Evolutionary conservation across 1,139 yeast genomes (phyloP).

Genomic region (Suhomyces terraborum): DNA sequence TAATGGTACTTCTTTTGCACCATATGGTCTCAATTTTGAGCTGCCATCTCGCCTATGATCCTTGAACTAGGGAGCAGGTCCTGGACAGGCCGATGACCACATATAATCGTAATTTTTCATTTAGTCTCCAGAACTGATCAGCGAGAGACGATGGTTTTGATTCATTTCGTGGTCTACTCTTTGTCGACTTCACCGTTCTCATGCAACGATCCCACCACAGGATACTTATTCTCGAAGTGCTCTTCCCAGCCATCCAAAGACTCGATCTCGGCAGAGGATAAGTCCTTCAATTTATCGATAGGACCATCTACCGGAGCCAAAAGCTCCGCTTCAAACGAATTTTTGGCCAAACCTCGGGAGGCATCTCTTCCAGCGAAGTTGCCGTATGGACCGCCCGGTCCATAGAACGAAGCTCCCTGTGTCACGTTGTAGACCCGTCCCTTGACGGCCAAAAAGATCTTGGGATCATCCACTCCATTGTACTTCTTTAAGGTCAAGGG

Average conservation of each 20-base stretch:
- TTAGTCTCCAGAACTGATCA: too few species aligned
- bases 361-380: slow-evolving; percentile 98
- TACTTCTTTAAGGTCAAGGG: slow-evolving; percentile 71
- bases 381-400: slow-evolving; percentile 95
- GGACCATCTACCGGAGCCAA: slow-evolving; percentile 66
- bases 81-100: too few species aligned
- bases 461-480: slow-evolving; percentile 79
- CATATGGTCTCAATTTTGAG: too few species aligned
- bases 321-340: slow-evolving; percentile 73
- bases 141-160: too few species aligned
- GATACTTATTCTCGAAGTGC: slow-evolving; percentile 78
- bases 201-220: slow-evolving; percentile 61
- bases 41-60: too few species aligned
- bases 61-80: too few species aligned
- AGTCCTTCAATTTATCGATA: slow-evolving; percentile 66
- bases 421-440: slow-evolving; percentile 88
- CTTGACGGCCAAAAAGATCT: slow-evolving; percentile 78
- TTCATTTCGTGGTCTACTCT: too few species aligned
- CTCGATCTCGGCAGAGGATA: slow-evolving; percentile 61
- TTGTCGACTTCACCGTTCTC: slow-evolving; percentile 7
- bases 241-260: slow-evolving; percentile 84
- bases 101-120: too few species aligned
- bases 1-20: too few species aligned
- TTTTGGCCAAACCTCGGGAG: slow-evolving; percentile 86
- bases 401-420: slow-evolving; percentile 82